Conservation (phyloP, 2,329 filamentous ascomycete species). For the Zalaria obscura region DNA sequence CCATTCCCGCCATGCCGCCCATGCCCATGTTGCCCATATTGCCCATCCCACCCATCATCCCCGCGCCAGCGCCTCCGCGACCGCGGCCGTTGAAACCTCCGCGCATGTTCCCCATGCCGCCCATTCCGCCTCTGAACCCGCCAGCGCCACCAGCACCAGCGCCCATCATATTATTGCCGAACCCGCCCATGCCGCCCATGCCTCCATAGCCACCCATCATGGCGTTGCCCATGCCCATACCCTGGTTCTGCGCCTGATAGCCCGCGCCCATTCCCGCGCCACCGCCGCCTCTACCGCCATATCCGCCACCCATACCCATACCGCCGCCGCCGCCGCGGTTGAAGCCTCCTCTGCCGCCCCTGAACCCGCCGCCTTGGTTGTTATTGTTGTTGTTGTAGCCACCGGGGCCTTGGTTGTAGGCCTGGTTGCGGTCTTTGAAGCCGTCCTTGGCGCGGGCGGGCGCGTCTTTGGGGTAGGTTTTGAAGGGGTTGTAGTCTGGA, state of each 20-base stretch:
- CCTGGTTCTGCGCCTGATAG: constrained; percentile 3
- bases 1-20: constrained; percentile 30
- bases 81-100: constrained; percentile 5
- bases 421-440: constrained; percentile 37
- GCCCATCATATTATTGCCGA: constrained; percentile 20
- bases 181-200: constrained; percentile 21
- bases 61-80: background rate
- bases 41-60: constrained; percentile 3
- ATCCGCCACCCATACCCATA: constrained; percentile 8
- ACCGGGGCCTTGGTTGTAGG: constrained; percentile 22
- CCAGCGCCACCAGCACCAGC: constrained; percentile 29
- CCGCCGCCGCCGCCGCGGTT: constrained; percentile 12
- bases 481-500: constrained; percentile 72
- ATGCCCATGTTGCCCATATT: constrained; percentile 15
- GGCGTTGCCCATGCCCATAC: constrained; percentile 6
- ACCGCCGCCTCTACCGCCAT: constrained; percentile 20
- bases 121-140: constrained; percentile 35
- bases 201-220: constrained; percentile 7
- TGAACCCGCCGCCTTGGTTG: constrained; percentile 38
- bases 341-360: constrained; percentile 16
- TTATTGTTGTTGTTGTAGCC: constrained; percentile 22
- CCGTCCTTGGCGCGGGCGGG: constrained; percentile 56
- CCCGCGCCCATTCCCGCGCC: constrained; percentile 7
- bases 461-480: constrained; percentile 78
- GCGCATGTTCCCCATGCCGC: constrained; percentile 39